Evolutionary conservation across 2,329 filamentous ascomycete species (phyloP), one percentile per base, ranked within the genome.

Genomic region (Fusarium algeriense): DNA sequence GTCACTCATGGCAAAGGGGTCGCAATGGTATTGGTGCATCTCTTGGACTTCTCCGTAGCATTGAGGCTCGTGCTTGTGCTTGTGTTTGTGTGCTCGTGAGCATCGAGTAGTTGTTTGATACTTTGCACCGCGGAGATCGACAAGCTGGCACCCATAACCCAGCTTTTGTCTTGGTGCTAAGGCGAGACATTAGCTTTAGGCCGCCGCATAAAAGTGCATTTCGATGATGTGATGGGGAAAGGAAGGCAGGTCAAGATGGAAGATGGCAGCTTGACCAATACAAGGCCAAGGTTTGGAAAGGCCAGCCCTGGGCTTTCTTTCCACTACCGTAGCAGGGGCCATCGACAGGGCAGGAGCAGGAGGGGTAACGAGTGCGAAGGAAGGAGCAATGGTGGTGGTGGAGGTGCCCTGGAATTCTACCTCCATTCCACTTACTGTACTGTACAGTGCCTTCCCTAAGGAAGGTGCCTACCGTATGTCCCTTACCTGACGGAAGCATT

Each of bases 41-140:
- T 52, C 14, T 23, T 46, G 41, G 50, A 40, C 37, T 64, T 41
- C 34, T 45, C 34, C 43, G 23, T 72, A 56, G 52, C 41, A 37
- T 56, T 72, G 60, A 58, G 64, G 64, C 69, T 70, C 60, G 68
- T 71, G 67, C 61, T 58, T 28, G 60, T 65, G 61, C 68, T 45
- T 52, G 63, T 68, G 64, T 35, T 46, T 40, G 56, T 40, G 56
- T 66, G 61, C 56, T 67, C 37, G 57, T 57, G 38, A 67, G 45
- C 44, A 54, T 57, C 53, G 28, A 52, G 40, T 37, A 41, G 56
- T 37, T 57, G 66, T 54, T 67, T 54, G 26, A 57, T 55, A 37
- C 46, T 70, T 44, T 64, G 40, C 35, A 59, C 38, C n/a, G 38
- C 45, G 58, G 41, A 67, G 61, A 61, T 67, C 49, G 44, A 20